Evolutionary conservation across 306 rosid genomes (phyloP).

Genomic region (Mucuna pruriens): DNA sequence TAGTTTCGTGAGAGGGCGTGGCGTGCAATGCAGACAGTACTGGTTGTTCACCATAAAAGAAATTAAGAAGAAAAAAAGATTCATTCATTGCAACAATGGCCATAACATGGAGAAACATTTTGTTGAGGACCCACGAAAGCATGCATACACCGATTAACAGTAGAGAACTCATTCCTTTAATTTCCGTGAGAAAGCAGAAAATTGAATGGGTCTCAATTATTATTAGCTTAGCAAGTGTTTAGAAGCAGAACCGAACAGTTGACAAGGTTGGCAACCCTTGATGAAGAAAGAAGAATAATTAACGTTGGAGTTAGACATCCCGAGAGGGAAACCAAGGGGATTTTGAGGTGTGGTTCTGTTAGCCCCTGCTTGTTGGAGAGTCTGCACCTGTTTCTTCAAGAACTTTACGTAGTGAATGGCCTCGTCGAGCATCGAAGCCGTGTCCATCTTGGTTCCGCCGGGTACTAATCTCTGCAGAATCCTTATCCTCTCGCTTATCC

Average conservation of each 20-base stretch:
- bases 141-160: constrained; percentile 26
- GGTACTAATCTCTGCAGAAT: constrained; percentile 89
- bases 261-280: constrained; percentile 64
- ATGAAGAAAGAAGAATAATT: constrained; percentile 51
- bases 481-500: constrained; percentile 86
- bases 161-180: not conserved
- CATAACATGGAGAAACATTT: constrained; percentile 32
- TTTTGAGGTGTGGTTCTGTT: constrained; percentile 21
- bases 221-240: constrained; percentile 62
- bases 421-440: constrained; percentile 93
- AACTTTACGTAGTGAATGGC: constrained; percentile 93
- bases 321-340: constrained; percentile 20
- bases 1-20: not conserved
- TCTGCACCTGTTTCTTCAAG: constrained; percentile 86
- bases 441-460: constrained; percentile 93
- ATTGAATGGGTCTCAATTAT: not conserved
- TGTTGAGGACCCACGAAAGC: constrained; percentile 22
- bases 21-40: not conserved
- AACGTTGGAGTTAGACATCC: constrained; percentile 14
- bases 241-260: constrained; percentile 49
- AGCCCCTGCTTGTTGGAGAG: constrained; percentile 71
- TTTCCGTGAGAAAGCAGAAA: not conserved
- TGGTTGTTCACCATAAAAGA: not conserved
- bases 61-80: not conserved
- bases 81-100: constrained; percentile 1